Percentiles rank a stretch among this genome's conserved stretches.
Conservation (phyloP, 768 basidiomycete species). For the Cystobasidium onofrii region DNA sequence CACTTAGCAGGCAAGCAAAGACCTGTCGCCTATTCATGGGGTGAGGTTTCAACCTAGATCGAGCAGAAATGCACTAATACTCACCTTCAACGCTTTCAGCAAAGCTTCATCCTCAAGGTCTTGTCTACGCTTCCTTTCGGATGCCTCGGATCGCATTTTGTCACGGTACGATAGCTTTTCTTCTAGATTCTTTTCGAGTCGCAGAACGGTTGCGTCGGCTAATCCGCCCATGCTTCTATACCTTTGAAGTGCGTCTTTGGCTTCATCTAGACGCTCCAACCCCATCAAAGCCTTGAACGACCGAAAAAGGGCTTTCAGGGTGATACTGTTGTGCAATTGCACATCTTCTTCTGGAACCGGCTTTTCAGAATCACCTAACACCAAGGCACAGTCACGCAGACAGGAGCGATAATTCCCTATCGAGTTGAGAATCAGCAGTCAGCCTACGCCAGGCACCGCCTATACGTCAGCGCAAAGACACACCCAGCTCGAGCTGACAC, state of each 20-base stretch:
- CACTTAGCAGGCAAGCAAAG: conserved; percentile 11
- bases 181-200: conserved; percentile 51
- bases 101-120: conserved; percentile 53
- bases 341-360: conserved; percentile 31
- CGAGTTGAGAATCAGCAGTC: background rate
- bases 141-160: conserved; percentile 43
- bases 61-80: no score
- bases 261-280: conserved; percentile 69
- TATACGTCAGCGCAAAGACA: no score
- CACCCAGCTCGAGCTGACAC: conserved; percentile 80
- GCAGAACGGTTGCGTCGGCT: conserved; percentile 38
- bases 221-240: conserved; percentile 57
- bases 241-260: conserved; percentile 67
- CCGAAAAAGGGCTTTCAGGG: conserved; percentile 78
- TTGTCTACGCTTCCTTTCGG: conserved; percentile 43
- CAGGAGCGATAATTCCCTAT: conserved; percentile 82
- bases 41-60: no score
- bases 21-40: background rate
- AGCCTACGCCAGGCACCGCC: no score
- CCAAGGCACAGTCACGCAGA: conserved; percentile 72
- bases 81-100: conserved; percentile 59
- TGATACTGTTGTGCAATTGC: conserved; percentile 52
- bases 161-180: conserved; percentile 40
- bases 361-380: conserved; percentile 46
- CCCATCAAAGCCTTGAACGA: conserved; percentile 68